These are phyloP conservation scores for Aspergillus nidulans DNA, from an alignment of 495 filamentous ascomycete species.

Conservation along the genomic window DNA sequence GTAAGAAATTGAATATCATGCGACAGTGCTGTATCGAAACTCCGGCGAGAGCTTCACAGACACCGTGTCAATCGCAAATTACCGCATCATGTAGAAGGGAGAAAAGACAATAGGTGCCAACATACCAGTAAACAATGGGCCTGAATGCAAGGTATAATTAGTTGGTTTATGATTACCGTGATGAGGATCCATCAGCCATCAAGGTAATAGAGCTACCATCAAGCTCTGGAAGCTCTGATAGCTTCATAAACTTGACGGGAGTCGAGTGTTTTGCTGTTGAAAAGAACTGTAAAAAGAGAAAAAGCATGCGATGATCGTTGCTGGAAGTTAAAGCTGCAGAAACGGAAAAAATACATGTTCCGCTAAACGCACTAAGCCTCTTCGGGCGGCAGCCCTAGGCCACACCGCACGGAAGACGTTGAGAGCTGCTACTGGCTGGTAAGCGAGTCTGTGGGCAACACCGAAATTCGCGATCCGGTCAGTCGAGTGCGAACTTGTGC, in stretches of 20 bases:
- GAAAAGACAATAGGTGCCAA: not conserved
- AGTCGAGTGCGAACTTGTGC: slow-evolving; percentile 29
- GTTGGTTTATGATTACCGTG: not conserved
- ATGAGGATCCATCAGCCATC: not conserved
- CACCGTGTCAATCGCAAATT: slow-evolving; percentile 95
- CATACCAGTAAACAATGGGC: slow-evolving; percentile 24
- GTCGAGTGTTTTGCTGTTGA: slow-evolving; percentile 1
- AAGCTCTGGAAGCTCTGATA: not conserved
- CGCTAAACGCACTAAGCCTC: slow-evolving; percentile 13
- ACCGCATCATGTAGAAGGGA: slow-evolving; percentile 68
- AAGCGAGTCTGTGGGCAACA: slow-evolving; percentile 40
- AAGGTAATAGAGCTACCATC: not conserved
- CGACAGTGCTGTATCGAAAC: slow-evolving; percentile 66
- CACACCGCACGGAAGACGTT: slow-evolving; percentile 21
- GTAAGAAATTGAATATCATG: slow-evolving; percentile 95
- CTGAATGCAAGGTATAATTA: not conserved
- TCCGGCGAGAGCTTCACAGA: slow-evolving; percentile 83
- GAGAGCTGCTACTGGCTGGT: slow-evolving; percentile 23
- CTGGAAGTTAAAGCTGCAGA: slow-evolving; percentile 16
- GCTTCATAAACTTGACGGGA: not conserved
- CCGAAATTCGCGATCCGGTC: slow-evolving; percentile 40
- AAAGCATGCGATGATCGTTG: slow-evolving; percentile 14
- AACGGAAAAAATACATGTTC: slow-evolving; percentile 17
- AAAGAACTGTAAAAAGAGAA: slow-evolving; percentile 6
- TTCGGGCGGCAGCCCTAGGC: slow-evolving; percentile 35